phyloP scores from a whole-genome alignment of 2,329 filamentous ascomycete species.

The Lasiodiplodia sp. region DNA sequence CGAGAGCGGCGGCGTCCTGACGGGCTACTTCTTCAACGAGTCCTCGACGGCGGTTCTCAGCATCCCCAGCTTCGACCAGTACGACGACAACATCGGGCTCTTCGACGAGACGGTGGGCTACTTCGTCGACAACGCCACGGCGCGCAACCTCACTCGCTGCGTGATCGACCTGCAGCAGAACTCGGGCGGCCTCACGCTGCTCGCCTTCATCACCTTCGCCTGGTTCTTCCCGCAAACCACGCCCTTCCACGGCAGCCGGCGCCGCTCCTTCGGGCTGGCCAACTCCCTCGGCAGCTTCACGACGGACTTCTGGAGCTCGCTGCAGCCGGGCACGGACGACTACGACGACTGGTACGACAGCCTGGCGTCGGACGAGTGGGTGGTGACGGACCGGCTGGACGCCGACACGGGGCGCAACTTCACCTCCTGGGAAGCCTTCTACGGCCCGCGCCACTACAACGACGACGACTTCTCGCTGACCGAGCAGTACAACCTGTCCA shows the following conservation, averaged over 20 bases:
- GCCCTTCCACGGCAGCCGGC: constrained; percentile 37
- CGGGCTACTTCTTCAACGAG: constrained; percentile 53
- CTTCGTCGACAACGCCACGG: constrained; percentile 55
- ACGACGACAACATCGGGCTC: constrained; percentile 33
- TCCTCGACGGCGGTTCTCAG: constrained; percentile 52
- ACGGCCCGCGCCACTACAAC: constrained; percentile 47
- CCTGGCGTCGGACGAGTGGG: constrained; percentile 18
- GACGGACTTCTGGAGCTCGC: constrained; percentile 14
- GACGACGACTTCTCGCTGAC: constrained; percentile 49
- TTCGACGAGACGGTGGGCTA: constrained; percentile 44
- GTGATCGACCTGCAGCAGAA: constrained; percentile 62
- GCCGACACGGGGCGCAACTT: constrained; percentile 45
- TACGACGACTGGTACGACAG: constrained; percentile 36
- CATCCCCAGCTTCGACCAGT: constrained; percentile 47
- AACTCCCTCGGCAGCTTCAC: constrained; percentile 34
- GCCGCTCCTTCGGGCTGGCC: constrained; percentile 36
- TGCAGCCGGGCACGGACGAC: constrained; percentile 26
- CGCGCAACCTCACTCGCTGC: constrained; percentile 61
- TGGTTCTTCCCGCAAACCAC: constrained; percentile 36
- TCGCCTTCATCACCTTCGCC: constrained; percentile 36
- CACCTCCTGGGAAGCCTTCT: constrained; percentile 52
- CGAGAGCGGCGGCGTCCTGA: constrained; percentile 38
- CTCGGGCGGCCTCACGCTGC: constrained; percentile 39
- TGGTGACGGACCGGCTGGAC: constrained; percentile 37
- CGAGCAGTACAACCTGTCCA: constrained; percentile 34